Base-by-base conservation (phyloP, 208 protist genomes). In the Endotrypanum monterogeii region DNA sequence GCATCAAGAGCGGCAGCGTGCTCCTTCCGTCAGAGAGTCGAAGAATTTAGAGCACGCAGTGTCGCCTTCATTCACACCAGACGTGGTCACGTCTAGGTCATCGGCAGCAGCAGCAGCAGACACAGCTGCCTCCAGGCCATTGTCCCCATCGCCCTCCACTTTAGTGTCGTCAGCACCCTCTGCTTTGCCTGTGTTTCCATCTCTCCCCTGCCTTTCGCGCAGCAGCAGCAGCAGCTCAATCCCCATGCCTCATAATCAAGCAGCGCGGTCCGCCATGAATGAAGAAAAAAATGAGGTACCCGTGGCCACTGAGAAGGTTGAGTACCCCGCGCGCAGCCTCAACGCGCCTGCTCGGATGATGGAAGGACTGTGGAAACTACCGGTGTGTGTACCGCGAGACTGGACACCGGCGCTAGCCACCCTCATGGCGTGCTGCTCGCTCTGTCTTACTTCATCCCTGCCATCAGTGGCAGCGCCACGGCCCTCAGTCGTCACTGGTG, bases 311-410 rank as follows among this genome's bases (percentile, higher is more conserved):
- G n/a, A 68, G 44, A 46, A 32, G 6, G 25, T 46, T 28, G 63
- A 52, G 51, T 37, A 51, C 28, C 5, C 11, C 23, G 63, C 30
- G 18, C 60, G 18, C 60, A 37, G 60, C 67, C 54, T 48, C 69
- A 74, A 65, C 51, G 62, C 76, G 25, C 62, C 76, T 12, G 55
- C 76, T 12, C 62, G 55, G 44, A 72, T 56, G 46, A 80, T 80
- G 76, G 76, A 80, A 56, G 62, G 35, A 9, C 70, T 80, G 28
- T 80, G 76, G 76, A 70, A 80, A 41, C 46, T 80, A 28, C 71
- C 76, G 9, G 5, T 65, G 28, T 56, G 76, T 9, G 70, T 76
- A 20, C 76, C 76, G 35, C 70, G 8, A 37, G 25, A 30, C 25
- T 80, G 76, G 76, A 76, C 76, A 11, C 65, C 76, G 11, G 55